Evolutionary conservation across 805 yeast genomes (phyloP), one percentile per base, ranked within the genome.

Genomic region (Lipomyces chichibuensis): DNA sequence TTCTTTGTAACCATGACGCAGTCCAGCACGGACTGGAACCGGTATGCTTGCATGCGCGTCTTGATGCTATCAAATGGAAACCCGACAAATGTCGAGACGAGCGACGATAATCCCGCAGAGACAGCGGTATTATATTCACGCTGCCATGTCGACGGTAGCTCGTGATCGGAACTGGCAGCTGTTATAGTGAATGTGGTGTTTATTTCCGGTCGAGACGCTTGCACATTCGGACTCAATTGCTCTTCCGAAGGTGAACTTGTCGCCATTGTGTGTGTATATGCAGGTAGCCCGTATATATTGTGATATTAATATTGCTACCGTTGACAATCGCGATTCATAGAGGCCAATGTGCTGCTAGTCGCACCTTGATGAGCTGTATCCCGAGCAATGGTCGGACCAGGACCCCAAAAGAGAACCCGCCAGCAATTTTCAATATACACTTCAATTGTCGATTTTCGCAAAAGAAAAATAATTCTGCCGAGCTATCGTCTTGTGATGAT

Each of bases 31-130:
- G 85, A 82, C 17, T 79, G 79, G 78, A 85, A 91, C 63, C 84
- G 81, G 70, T 90, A 88, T 0, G 96, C 89, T 76, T 91, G 97
- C 87, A 90, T 87, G 67, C 97, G 81, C 0, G 96, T 92, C 76
- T 91, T 91, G 66, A 92, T 81, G n/a, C 95, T 88, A 75, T 91
- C 97, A 60, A 91, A 77, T 0, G 97, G 97, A 74, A 87, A 91
- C 23, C 95, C 96, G n/a, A 87, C 83, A 2, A 85, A 80, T 1
- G 92, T 88, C 23, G 92, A 83, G 13, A 84, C 76, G 55, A 88
- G 76, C 0, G 92, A 87, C 1, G 93, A 80, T 0, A 85, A 77
- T 71, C 87, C 89, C 0, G 95, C 90, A 61, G 89, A 74, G 1
- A 87, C 77, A 9, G 89, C 74, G 57, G 73, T 62, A 62, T 70